These are phyloP conservation scores for Blastobotrys aristatus DNA, from an alignment of 1,139 yeast species.

Conservation along the genomic window DNA sequence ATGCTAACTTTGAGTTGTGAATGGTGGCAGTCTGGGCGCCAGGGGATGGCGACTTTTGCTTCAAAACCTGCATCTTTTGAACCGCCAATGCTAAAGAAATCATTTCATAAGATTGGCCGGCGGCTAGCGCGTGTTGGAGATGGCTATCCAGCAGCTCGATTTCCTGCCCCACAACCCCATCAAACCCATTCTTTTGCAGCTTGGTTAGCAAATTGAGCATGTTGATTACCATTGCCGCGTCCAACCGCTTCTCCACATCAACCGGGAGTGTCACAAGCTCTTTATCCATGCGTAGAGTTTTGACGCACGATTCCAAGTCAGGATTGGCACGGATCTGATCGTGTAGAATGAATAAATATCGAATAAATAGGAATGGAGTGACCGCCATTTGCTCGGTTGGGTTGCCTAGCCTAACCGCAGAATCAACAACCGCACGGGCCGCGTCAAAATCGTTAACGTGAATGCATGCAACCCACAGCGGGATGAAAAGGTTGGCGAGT, in stretches of 20 bases:
- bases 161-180: not conserved
- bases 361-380: slow-evolving; percentile 9
- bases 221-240: slow-evolving; percentile 6
- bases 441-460: slow-evolving; percentile 12
- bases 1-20: too few species aligned
- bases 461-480: slow-evolving; percentile 19
- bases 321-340: not conserved
- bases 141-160: not conserved
- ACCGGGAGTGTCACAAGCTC: slow-evolving; percentile 6
- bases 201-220: slow-evolving; percentile 5
- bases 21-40: too few species aligned
- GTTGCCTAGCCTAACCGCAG: not conserved
- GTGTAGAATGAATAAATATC: slow-evolving; percentile 7
- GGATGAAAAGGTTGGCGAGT: slow-evolving; percentile 14
- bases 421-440: slow-evolving; percentile 7
- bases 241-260: slow-evolving; percentile 6
- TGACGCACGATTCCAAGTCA: not conserved
- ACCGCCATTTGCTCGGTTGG: not conserved
- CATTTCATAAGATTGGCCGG: slow-evolving; percentile 9
- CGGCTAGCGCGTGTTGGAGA: slow-evolving; percentile 1
- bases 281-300: not conserved
- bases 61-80: slow-evolving; percentile 9
- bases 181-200: slow-evolving; percentile 4
- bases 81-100: slow-evolving; percentile 13
- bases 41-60: not conserved